Conservation (phyloP, 2,329 filamentous ascomycete species). For the Phialophora verrucosa region DNA sequence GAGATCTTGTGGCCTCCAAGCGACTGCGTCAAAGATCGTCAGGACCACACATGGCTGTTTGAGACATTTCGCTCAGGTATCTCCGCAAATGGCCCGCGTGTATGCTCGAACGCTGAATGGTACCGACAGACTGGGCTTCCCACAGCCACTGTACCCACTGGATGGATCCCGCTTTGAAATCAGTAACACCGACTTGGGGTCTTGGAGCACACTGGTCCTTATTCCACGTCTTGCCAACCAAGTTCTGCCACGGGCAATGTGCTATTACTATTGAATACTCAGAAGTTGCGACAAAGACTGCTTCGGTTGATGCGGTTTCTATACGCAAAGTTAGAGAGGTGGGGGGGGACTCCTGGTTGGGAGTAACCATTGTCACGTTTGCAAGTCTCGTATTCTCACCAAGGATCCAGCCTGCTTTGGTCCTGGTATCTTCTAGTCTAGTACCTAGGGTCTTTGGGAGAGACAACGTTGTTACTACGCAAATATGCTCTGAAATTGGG, state of each 20-base stretch:
- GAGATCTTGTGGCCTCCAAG: background rate
- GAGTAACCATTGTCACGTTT: no score
- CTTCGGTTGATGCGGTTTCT: background rate
- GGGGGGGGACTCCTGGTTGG: no score
- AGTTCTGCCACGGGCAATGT: background rate
- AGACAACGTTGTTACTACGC: no score
- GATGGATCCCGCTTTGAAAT: no score
- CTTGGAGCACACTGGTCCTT: background rate
- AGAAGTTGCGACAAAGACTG: background rate
- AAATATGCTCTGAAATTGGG: no score
- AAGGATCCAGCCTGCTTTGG: no score
- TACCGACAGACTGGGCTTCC: no score
- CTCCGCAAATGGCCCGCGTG: background rate
- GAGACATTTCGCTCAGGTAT: background rate
- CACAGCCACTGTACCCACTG: no score
- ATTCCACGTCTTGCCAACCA: background rate
- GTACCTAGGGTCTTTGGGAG: no score
- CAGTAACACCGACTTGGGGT: background rate
- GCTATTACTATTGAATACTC: background rate
- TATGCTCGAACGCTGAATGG: background rate
- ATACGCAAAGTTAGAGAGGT: no score
- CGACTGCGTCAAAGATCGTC: background rate
- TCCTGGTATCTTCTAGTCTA: no score
- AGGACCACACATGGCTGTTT: background rate
- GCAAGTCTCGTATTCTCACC: no score